Conservation (phyloP, 2,329 filamentous ascomycete species). For the Botrytis sinoallii region DNA sequence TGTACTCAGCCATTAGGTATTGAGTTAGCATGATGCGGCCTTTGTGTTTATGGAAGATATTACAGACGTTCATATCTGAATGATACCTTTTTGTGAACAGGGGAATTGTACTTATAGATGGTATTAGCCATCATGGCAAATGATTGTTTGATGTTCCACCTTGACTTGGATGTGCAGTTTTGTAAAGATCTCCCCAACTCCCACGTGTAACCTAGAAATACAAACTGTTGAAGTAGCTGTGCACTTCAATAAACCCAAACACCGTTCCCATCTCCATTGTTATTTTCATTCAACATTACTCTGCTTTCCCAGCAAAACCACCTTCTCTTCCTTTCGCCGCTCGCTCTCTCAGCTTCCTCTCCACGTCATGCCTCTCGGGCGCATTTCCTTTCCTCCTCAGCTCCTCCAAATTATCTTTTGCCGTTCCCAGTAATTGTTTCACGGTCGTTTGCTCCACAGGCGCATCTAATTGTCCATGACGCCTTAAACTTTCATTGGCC, state of each 20-base stretch:
- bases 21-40: conserved; percentile 15
- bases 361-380: conserved; percentile 24
- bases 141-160: conserved; percentile 3
- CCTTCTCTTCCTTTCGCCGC: conserved; percentile 24
- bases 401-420: conserved; percentile 25
- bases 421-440: conserved; percentile 31
- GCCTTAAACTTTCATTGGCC: conserved; percentile 51
- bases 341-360: conserved; percentile 29
- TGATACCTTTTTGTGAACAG: conserved; percentile 19
- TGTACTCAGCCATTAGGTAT: conserved; percentile 16
- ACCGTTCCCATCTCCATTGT: not conserved
- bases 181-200: not conserved
- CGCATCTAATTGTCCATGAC: conserved; percentile 49
- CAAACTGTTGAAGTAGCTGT: not conserved
- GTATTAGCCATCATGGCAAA: conserved; percentile 18
- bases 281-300: not conserved
- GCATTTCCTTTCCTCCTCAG: conserved; percentile 19
- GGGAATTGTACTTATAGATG: conserved; percentile 25
- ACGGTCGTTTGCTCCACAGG: conserved; percentile 38
- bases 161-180: not conserved
- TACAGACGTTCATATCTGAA: conserved; percentile 22
- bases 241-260: not conserved
- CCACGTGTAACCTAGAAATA: not conserved
- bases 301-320: conserved; percentile 2
- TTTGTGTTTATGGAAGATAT: conserved; percentile 17